Evolutionary conservation across 2,329 filamentous ascomycete genomes (phyloP).

Genomic region (Lecanosticta acicola): DNA sequence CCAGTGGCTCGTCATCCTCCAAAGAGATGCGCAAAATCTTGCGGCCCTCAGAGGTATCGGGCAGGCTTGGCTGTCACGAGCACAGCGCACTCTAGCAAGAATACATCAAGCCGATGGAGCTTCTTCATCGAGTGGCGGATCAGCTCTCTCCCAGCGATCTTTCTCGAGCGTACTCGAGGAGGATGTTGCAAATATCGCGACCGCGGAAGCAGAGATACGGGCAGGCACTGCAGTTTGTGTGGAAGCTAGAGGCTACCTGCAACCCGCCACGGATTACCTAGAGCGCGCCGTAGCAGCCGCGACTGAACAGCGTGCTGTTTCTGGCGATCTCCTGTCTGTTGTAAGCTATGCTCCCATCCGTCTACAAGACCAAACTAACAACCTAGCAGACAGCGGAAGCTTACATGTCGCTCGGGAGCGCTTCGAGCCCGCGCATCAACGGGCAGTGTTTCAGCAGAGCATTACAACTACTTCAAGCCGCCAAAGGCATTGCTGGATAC

Average conservation of each 20-base stretch:
- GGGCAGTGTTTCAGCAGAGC: constrained; percentile 44
- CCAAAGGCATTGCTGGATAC: constrained; percentile 40
- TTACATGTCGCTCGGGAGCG: constrained; percentile 50
- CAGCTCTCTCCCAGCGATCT: constrained; percentile 30
- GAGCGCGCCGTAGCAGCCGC: constrained; percentile 43
- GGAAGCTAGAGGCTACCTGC: constrained; percentile 47
- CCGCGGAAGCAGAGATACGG: constrained; percentile 37
- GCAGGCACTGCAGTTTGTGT: constrained; percentile 43
- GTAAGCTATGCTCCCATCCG: constrained; percentile 31
- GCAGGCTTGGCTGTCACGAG: constrained; percentile 47
- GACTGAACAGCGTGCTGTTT: constrained; percentile 33
- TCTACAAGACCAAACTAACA: constrained; percentile 2
- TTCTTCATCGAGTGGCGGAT: constrained; percentile 35
- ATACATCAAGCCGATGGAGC: constrained; percentile 44
- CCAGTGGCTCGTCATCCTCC: constrained; percentile 43
- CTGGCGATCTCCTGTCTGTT: constrained; percentile 41
- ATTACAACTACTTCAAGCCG: constrained; percentile 42
- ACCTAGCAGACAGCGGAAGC: constrained; percentile 45
- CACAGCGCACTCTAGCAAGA: constrained; percentile 45
- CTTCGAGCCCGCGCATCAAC: constrained; percentile 41
- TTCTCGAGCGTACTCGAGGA: constrained; percentile 26
- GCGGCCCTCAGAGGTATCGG: constrained; percentile 45
- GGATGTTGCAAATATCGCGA: constrained; percentile 22
- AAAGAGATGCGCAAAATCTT: constrained; percentile 41
- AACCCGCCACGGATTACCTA: constrained; percentile 50